phyloP scores from a whole-genome alignment of 164 flowering plant genomes.

The Piper betle region DNA sequence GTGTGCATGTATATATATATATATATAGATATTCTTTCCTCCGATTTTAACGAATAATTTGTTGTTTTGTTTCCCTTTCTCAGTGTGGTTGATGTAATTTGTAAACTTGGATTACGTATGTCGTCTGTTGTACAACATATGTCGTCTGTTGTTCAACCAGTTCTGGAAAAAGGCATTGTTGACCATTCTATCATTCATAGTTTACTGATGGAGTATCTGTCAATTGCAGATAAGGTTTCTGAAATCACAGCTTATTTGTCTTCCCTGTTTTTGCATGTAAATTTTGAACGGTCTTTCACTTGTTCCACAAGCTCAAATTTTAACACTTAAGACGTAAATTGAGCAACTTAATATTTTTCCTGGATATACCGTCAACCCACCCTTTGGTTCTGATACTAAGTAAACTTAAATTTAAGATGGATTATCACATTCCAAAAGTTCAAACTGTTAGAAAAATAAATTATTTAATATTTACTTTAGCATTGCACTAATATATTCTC shows the following conservation, averaged over 20 bases:
- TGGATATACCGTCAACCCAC: too few relatives aligned
- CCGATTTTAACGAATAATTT: too few relatives aligned
- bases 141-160: constrained; percentile 65
- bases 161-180: constrained; percentile 85
- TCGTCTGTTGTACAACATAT: constrained; percentile 63
- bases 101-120: constrained; percentile 63
- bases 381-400: too few relatives aligned
- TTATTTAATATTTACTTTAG: too few relatives aligned
- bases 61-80: constrained; percentile 4
- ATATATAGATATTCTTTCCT: background rate
- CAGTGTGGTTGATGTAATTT: constrained; percentile 73
- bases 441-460: too few relatives aligned
- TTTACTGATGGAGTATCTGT: constrained; percentile 58
- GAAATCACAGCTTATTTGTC: background rate
- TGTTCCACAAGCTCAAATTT: too few relatives aligned
- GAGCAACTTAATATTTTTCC: too few relatives aligned
- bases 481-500: too few relatives aligned
- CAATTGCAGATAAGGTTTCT: constrained; percentile 70
- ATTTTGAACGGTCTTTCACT: too few relatives aligned
- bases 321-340: too few relatives aligned
- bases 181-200: constrained; percentile 89
- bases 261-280: background rate
- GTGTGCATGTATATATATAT: background rate
- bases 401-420: too few relatives aligned
- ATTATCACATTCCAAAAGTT: too few relatives aligned